Conservation (phyloP, 805 yeast species). For the Ogataea pignaliae region DNA sequence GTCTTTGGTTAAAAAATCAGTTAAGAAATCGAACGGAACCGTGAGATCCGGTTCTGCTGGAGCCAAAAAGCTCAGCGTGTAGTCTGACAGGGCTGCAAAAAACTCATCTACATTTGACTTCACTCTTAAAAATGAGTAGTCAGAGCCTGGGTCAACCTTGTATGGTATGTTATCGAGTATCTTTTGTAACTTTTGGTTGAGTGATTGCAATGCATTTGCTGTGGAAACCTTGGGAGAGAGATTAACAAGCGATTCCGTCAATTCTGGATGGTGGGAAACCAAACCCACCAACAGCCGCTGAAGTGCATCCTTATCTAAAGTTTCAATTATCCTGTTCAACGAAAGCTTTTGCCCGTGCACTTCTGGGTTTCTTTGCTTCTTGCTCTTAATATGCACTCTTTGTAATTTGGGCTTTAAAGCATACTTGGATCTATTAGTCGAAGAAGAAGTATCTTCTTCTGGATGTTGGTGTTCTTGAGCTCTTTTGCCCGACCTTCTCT, state of each 20-base stretch:
- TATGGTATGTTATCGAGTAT: conserved; percentile 61
- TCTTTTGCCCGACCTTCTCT: conserved; percentile 15
- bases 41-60: conserved; percentile 56
- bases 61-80: conserved; percentile 66
- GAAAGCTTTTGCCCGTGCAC: conserved; percentile 60
- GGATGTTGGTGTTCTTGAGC: conserved; percentile 10
- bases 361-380: conserved; percentile 34
- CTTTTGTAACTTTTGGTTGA: conserved; percentile 40
- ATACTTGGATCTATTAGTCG: conserved; percentile 2
- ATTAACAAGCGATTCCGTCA: conserved; percentile 44
- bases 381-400: conserved; percentile 12
- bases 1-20: conserved; percentile 50
- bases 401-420: conserved; percentile 5
- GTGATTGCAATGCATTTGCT: conserved; percentile 43
- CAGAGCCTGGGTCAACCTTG: conserved; percentile 66
- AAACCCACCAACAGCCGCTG: conserved; percentile 48
- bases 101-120: conserved; percentile 66
- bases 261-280: conserved; percentile 58
- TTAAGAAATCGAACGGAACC: conserved; percentile 57
- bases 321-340: conserved; percentile 59
- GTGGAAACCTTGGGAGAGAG: conserved; percentile 58
- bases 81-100: conserved; percentile 66
- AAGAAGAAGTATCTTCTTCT: conserved; percentile 8
- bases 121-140: conserved; percentile 73
- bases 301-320: conserved; percentile 54